Conservation (phyloP, 257 asterid species). For the Ilex aquifolium region DNA sequence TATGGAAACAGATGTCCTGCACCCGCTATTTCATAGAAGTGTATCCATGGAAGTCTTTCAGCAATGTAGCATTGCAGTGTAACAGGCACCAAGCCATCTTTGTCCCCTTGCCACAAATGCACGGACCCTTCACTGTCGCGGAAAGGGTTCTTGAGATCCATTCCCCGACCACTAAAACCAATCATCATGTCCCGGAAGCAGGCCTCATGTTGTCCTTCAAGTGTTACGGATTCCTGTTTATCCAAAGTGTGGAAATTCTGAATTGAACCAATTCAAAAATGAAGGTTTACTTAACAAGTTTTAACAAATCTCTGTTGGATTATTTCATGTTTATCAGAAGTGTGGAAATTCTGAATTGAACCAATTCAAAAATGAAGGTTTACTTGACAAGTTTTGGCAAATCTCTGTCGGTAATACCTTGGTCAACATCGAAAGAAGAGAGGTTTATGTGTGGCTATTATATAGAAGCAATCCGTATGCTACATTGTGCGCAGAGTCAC, state of each 20-base stretch:
- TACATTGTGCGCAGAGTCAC: no score
- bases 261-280: no score
- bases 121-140: constrained; percentile 33
- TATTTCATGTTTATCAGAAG: constrained; percentile 8
- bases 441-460: no score
- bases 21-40: constrained; percentile 32
- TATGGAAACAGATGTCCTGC: constrained; percentile 37
- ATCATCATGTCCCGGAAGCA: constrained; percentile 55
- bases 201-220: constrained; percentile 64
- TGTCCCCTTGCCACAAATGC: constrained; percentile 72
- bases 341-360: not conserved
- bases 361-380: no score
- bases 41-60: constrained; percentile 57
- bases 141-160: constrained; percentile 54
- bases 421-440: no score
- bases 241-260: not conserved
- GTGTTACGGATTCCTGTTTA: constrained; percentile 43
- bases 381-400: no score
- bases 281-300: no score
- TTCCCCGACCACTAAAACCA: constrained; percentile 61
- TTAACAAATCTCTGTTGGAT: no score
- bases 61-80: constrained; percentile 52
- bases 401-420: no score
- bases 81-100: constrained; percentile 65
- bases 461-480: no score